Evolutionary conservation across 164 flowering plant species (phyloP), one percentile per base, ranked within the genome.

Genomic region (Umbilicus rupestris): DNA sequence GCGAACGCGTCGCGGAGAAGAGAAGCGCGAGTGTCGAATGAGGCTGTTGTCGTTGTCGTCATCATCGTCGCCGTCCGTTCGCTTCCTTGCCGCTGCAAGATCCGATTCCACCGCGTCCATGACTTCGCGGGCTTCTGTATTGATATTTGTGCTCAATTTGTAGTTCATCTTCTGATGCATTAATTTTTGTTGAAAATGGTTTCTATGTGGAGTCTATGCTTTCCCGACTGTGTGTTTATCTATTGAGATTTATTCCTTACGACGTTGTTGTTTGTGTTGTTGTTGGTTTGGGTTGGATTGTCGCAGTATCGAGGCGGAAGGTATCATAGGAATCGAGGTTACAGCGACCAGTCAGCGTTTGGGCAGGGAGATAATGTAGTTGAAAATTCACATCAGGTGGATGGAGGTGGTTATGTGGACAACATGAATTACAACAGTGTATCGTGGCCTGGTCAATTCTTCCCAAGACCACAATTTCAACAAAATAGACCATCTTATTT

Each of bases 291-390:
- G 44, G n/a, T 24, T 46, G 31, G 58, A 20, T 29, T 44, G 24
- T 44, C 45, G 45, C 77, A 79, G 88, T 66, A 70, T 66, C 29
- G 78, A 63, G 79, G 82, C 14, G 75, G 77, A 62, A 66, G 79
- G 44, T 64, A 60, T 3, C 76, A 62, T 31, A 45, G 72, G 39
- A 59, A 28, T 62, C 69, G 84, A 74, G 57, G 72, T 52, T 79
- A 52, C 75, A 81, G 80, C 57, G 64, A 70, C 66, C 63, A 71
- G 2, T 62, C 75, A 0, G 8, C 45, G 24, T 63, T 68, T 37
- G 76, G 71, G 5, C 45, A 71, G 31, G 74, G 58, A 24, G 76
- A 70, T 1, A 59, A 62, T 35, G 77, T 79, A 17, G 65, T 77
- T 62, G 80, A 77, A 42, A 82, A 78, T 60, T 73, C 82, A 8